A percentile compares a stretch with the other conserved stretches of the same genome.
These are phyloP conservation scores for Kregervanrija pseudodelftensis DNA, from an alignment of 805 yeast species.

Conservation along the genomic window DNA sequence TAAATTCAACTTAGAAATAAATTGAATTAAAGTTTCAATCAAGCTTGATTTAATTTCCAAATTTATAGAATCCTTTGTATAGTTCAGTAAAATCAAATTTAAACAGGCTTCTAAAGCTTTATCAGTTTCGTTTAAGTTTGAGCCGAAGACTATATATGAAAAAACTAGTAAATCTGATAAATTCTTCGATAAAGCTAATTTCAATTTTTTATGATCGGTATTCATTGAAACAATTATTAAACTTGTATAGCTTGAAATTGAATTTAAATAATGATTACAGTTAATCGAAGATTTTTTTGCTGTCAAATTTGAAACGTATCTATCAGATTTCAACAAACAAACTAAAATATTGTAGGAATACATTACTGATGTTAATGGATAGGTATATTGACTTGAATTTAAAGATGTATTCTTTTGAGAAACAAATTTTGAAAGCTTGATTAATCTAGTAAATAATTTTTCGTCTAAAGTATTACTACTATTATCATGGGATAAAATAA, in stretches of 20 bases:
- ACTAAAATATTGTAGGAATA: conserved; percentile 23
- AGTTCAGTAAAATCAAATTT: conserved; percentile 13
- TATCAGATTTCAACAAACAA: conserved; percentile 27
- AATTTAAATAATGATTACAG: conserved; percentile 16
- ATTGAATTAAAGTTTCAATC: conserved; percentile 25
- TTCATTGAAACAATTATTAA: conserved; percentile 19
- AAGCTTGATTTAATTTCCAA: conserved; percentile 19
- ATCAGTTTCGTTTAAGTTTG: conserved; percentile 18
- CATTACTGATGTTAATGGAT: conserved; percentile 25
- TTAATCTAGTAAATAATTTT: conserved; percentile 23
- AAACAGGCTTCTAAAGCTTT: conserved; percentile 20
- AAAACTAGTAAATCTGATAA: conserved; percentile 27
- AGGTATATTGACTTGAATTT: conserved; percentile 15
- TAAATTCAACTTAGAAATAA: conserved; percentile 24
- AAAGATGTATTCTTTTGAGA: conserved; percentile 14
- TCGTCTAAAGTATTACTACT: conserved; percentile 23
- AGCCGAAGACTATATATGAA: conserved; percentile 24
- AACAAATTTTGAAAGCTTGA: conserved; percentile 23
- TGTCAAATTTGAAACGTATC: conserved; percentile 17
- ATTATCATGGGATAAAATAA: conserved; percentile 23
- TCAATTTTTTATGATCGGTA: conserved; percentile 23
- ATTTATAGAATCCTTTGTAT: conserved; percentile 12
- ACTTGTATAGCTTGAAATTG: conserved; percentile 14
- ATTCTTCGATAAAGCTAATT: conserved; percentile 25
- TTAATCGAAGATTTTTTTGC: conserved; percentile 18